Conservation (phyloP, 306 rosid genomes). For the Vigna hirtella region DNA sequence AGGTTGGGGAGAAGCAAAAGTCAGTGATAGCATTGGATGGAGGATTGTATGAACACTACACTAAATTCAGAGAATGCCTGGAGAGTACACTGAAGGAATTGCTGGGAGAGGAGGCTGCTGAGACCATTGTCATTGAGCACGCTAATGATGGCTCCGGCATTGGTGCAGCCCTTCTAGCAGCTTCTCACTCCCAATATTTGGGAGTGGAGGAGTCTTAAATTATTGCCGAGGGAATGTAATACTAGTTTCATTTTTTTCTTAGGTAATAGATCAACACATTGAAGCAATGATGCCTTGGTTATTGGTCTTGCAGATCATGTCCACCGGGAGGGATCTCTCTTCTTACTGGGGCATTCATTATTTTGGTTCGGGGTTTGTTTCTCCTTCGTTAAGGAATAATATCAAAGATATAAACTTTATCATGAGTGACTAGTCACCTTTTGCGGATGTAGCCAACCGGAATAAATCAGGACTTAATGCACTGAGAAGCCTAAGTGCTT, state of each 20-base stretch:
- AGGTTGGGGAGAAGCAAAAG: conserved; percentile 78
- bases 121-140: conserved; percentile 65
- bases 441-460: conserved; percentile 44
- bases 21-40: conserved; percentile 90
- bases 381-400: conserved; percentile 56
- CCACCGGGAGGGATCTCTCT: conserved; percentile 25
- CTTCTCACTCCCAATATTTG: conserved; percentile 89
- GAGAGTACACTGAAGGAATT: conserved; percentile 80
- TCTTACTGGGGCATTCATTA: conserved; percentile 41
- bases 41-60: conserved; percentile 87
- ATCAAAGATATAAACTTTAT: conserved; percentile 53
- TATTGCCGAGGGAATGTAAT: conserved; percentile 41
- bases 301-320: conserved; percentile 49
- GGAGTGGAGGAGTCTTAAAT: conserved; percentile 68
- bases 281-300: conserved; percentile 47
- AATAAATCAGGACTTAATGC: conserved; percentile 44
- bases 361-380: conserved; percentile 48
- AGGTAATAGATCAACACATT: conserved; percentile 47
- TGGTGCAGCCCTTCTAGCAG: conserved; percentile 94
- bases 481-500: conserved; percentile 27
- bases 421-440: conserved; percentile 42
- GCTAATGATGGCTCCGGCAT: conserved; percentile 95
- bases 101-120: conserved; percentile 78
- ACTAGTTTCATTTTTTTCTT: conserved; percentile 43
- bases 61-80: conserved; percentile 70